Conservation (phyloP, 2,329 filamentous ascomycete genomes). For the Pezicula rhizophila region DNA sequence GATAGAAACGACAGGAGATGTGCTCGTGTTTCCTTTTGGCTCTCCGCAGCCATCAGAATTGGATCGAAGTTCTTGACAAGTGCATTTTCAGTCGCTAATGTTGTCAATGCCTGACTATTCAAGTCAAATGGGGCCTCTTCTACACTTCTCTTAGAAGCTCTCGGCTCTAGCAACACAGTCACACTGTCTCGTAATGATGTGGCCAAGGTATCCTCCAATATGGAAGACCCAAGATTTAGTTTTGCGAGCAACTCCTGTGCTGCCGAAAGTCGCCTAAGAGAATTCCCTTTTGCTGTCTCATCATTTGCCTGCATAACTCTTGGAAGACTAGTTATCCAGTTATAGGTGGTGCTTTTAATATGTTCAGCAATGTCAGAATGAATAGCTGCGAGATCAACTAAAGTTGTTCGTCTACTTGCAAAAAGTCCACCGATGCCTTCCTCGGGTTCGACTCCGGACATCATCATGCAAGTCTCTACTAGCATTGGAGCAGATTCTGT, state of each 20-base stretch:
- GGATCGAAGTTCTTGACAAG: slow-evolving; percentile 44
- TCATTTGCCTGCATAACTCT: slow-evolving; percentile 79
- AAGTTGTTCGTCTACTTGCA: slow-evolving; percentile 32
- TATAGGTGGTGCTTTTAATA: slow-evolving; percentile 66
- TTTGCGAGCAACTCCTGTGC: slow-evolving; percentile 61
- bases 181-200: slow-evolving; percentile 71
- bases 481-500: slow-evolving; percentile 63
- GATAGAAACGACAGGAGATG: slow-evolving; percentile 53
- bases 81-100: slow-evolving; percentile 15
- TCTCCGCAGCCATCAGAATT: slow-evolving; percentile 57
- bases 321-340: slow-evolving; percentile 76
- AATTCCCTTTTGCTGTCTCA: slow-evolving; percentile 66
- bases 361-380: slow-evolving; percentile 57
- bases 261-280: slow-evolving; percentile 70
- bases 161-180: slow-evolving; percentile 26
- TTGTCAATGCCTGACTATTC: slow-evolving; percentile 24
- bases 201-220: slow-evolving; percentile 61
- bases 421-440: slow-evolving; percentile 22
- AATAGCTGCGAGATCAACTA: slow-evolving; percentile 57
- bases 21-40: slow-evolving; percentile 55
- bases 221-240: slow-evolving; percentile 57
- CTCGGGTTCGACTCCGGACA: slow-evolving; percentile 49
- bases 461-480: slow-evolving; percentile 73
- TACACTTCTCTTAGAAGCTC: slow-evolving; percentile 2
- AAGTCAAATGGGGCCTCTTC: slow-evolving; percentile 23